Base-by-base conservation (phyloP, 176 grass and related monocot genomes). In the Lolium rigidum region DNA sequence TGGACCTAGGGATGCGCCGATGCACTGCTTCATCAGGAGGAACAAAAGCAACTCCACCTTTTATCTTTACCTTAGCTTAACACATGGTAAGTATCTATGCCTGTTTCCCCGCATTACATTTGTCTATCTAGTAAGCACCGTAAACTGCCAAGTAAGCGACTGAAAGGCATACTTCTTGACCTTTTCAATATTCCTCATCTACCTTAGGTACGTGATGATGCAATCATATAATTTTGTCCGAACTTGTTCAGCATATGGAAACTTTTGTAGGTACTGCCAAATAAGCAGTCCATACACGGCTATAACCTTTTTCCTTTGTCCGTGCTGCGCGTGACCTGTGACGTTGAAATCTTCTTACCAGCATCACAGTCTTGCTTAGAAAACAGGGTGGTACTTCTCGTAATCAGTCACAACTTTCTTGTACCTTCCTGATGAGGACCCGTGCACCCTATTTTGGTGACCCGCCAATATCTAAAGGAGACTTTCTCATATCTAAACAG, bases 1-100 rank as follows among this genome's bases (percentile, higher is more conserved):
- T 67, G 93, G 93, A 66, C 93, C 93, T 10, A 92, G 81, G 37
- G 92, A 94, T 92, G 85, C 74, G 44, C 91, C 94, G 57, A 92
- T 98, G 83, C 96, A 95, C 37, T 98, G 96, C 84, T 95, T 98
- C 72, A 98, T 98, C 70, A 91, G 62, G 81, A 95, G 96, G 84
- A 95, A 95, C 84, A 95, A 91, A 84, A 95, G 88, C 79, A 95
- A 87, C 64, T 98, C 93, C 2, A 98, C 90, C 4, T 98, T 95
- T 82, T 85, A 85, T 83, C 86, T 98, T 20, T 89, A 92, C 82
- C 96, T 98, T 21, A 87, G 96, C 81, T 90, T 94, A 84, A 92
- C 93, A 0, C 89, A 91, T 70, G 91, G 96, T 98, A 84, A 87
- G 95, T 35, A 35, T 35, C 31, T 35, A 35, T 35, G 31, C 31